These are phyloP conservation scores for Plantago lanceolata DNA, from an alignment of 305 asterid species.

Conservation along the genomic window DNA sequence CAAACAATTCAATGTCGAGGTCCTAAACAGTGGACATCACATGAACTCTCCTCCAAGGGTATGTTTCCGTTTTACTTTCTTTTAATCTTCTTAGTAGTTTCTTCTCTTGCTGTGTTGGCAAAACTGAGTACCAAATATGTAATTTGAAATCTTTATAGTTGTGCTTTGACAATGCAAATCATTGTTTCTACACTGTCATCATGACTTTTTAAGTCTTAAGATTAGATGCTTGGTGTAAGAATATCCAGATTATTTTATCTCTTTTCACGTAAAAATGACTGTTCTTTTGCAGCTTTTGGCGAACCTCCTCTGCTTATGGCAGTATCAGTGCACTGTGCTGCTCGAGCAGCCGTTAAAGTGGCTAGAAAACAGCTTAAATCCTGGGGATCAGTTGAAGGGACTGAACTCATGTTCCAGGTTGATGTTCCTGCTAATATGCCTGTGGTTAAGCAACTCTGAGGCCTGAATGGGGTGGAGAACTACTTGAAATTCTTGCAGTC, in stretches of 20 bases:
- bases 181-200: neutral
- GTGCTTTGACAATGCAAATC: neutral
- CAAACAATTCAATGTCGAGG: conserved; percentile 41
- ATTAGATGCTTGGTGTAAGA: neutral
- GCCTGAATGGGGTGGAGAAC: conserved; percentile 45
- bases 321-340: conserved; percentile 69
- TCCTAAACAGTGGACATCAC: conserved; percentile 52
- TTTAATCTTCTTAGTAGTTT: neutral
- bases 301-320: conserved; percentile 74
- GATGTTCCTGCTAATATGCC: conserved; percentile 70
- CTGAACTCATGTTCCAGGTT: conserved; percentile 44
- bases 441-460: conserved; percentile 58
- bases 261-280: neutral
- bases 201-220: neutral
- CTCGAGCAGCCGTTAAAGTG: conserved; percentile 64
- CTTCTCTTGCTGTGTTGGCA: neutral
- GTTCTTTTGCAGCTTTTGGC: conserved; percentile 55
- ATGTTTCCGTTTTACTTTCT: conserved; percentile 5
- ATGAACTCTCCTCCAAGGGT: conserved; percentile 62
- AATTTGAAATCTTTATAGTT: neutral
- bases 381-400: conserved; percentile 47
- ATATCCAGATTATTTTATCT: neutral
- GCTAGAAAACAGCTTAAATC: conserved; percentile 52
- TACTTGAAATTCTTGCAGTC: conserved; percentile 36
- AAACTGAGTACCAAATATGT: no score